These are phyloP conservation scores for Austroboletus eburneus DNA, from an alignment of 768 basidiomycete genomes.

Conservation along the genomic window DNA sequence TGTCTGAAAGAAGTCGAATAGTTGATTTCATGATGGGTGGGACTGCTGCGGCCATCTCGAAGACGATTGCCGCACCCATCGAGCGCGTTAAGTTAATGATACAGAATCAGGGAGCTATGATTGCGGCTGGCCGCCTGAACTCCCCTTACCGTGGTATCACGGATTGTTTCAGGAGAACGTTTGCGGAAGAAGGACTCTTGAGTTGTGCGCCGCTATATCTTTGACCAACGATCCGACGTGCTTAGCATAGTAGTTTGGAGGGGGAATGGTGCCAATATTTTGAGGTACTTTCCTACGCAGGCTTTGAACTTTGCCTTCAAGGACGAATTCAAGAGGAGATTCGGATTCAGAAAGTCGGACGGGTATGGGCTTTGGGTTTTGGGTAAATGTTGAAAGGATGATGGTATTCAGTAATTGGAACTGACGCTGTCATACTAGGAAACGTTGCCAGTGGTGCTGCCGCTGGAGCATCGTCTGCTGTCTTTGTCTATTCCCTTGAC, in stretches of 20 bases:
- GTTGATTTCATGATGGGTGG: constrained; percentile 38
- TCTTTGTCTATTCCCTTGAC: constrained; percentile 46
- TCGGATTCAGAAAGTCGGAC: constrained; percentile 36
- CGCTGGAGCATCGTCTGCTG: constrained; percentile 38
- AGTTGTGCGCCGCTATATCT: constrained; percentile 28
- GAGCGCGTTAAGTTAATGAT: constrained; percentile 39
- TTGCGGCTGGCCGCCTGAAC: constrained; percentile 33
- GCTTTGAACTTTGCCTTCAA: constrained; percentile 48
- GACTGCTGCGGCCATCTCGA: constrained; percentile 33
- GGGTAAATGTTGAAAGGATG: constrained; percentile 16
- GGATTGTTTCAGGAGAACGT: constrained; percentile 34
- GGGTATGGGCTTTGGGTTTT: constrained; percentile 36
- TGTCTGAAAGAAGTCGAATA: constrained; percentile 10
- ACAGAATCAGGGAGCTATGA: constrained; percentile 38
- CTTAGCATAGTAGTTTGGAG: constrained; percentile 36
- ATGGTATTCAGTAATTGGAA: not conserved
- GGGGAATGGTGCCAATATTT: constrained; percentile 40
- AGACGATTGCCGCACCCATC: constrained; percentile 38
- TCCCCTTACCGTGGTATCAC: constrained; percentile 35
- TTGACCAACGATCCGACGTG: not conserved
- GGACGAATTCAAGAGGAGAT: constrained; percentile 37
- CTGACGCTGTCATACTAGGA: constrained; percentile 19
- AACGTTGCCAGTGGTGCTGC: constrained; percentile 42
- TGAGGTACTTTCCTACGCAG: constrained; percentile 46
- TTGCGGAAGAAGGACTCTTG: constrained; percentile 34